These are phyloP conservation scores for Cordyceps pruinosa DNA, from an alignment of 2,329 filamentous ascomycete species.

Conservation along the genomic window DNA sequence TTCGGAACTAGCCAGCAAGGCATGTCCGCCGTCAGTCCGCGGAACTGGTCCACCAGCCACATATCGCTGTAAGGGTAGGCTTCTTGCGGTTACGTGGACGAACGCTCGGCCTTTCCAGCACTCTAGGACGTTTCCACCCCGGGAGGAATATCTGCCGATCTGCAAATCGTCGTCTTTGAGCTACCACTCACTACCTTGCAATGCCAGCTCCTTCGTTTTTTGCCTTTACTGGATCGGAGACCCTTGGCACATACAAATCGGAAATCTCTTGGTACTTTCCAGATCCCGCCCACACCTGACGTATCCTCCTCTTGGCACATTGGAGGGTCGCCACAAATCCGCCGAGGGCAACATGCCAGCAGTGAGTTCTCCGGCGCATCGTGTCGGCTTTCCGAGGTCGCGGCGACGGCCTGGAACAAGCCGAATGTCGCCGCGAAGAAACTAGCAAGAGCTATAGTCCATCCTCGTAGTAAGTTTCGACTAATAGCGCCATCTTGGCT, in stretches of 20 bases:
- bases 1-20: constrained; percentile 7
- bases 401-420: neutral
- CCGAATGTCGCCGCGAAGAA: neutral
- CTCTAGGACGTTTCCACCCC: no score
- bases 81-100: neutral
- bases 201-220: no score
- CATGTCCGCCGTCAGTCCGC: neutral
- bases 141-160: neutral
- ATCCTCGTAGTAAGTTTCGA: neutral
- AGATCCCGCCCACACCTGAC: neutral
- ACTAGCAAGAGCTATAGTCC: neutral
- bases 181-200: no score
- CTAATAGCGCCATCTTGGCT: neutral
- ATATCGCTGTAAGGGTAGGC: no score
- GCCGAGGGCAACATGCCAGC: neutral
- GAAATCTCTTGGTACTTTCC: neutral
- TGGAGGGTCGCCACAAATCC: no score
- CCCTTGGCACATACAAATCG: neutral
- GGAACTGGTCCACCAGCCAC: neutral
- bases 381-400: neutral
- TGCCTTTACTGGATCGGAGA: no score
- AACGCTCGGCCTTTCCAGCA: neutral
- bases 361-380: no score
- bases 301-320: neutral
- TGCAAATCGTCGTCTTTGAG: neutral